Evolutionary conservation across 2,329 filamentous ascomycete species (phyloP).

Genomic region (Neofusicoccum kwambonambiense): DNA sequence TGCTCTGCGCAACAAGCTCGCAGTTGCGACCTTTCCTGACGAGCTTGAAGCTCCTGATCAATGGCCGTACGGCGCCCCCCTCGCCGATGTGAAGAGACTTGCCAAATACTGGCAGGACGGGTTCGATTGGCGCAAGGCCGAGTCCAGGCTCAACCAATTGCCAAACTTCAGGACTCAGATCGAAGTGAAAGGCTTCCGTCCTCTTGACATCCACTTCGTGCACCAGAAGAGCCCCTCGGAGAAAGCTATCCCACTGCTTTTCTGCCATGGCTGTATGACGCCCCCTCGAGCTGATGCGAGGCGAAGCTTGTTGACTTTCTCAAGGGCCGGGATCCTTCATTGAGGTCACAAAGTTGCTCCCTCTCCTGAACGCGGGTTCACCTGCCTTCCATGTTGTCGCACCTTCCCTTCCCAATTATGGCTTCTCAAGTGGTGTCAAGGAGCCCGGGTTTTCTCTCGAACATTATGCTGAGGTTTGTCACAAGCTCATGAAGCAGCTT

Average conservation of each 20-base stretch:
- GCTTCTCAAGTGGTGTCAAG: conserved; percentile 51
- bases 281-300: neutral
- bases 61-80: conserved; percentile 61
- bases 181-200: conserved; percentile 57
- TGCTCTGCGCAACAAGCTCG: conserved; percentile 57
- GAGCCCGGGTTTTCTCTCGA: conserved; percentile 58
- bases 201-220: conserved; percentile 63
- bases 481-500: conserved; percentile 67
- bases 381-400: conserved; percentile 56
- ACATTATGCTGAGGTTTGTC: conserved; percentile 63
- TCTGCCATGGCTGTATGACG: conserved; percentile 61
- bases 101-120: conserved; percentile 55
- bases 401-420: conserved; percentile 57
- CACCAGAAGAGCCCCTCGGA: conserved; percentile 54
- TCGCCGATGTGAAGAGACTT: conserved; percentile 60
- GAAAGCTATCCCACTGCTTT: conserved; percentile 63
- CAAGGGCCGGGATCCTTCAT: conserved; percentile 66
- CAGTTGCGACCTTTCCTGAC: conserved; percentile 55
- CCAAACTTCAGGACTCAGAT: conserved; percentile 59
- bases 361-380: conserved; percentile 40
- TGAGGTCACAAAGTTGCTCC: conserved; percentile 63
- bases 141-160: conserved; percentile 59
- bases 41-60: conserved; percentile 47
- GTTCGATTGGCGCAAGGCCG: conserved; percentile 62
- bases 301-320: neutral